phyloP scores from a whole-genome alignment of 2,329 filamentous ascomycete species.

The Pestalotiopsis sp. region DNA sequence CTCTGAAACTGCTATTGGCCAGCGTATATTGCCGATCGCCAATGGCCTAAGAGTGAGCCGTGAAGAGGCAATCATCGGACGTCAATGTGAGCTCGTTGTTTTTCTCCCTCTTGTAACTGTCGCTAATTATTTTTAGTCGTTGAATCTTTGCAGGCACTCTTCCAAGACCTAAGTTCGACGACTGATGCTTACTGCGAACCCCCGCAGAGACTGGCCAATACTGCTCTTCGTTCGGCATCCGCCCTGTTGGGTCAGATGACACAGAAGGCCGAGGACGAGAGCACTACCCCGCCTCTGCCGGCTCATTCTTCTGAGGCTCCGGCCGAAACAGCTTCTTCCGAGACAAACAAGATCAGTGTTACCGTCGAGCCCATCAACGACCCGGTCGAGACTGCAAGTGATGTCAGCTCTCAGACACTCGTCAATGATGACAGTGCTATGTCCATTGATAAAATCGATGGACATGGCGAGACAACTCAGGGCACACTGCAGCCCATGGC shows the following conservation, averaged over 20 bases:
- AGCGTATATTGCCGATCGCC: conserved; percentile 70
- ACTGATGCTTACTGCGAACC: conserved; percentile 67
- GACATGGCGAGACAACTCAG: conserved; percentile 18
- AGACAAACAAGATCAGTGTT: conserved; percentile 37
- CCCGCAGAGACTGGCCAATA: conserved; percentile 75
- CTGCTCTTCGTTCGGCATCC: conserved; percentile 67
- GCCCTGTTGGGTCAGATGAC: conserved; percentile 17
- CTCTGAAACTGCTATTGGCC: conserved; percentile 58
- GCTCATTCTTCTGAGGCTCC: conserved; percentile 46
- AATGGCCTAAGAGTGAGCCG: conserved; percentile 38
- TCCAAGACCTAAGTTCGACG: conserved; percentile 69
- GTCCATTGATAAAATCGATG: conserved; percentile 33
- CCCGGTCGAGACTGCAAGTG: conserved; percentile 45
- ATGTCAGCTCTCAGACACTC: conserved; percentile 54
- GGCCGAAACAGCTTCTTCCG: conserved; percentile 31
- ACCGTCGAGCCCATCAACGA: conserved; percentile 34
- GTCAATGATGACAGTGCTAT: conserved; percentile 28
- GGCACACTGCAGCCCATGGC: background rate
- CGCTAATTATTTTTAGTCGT: conserved; percentile 58
- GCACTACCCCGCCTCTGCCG: conserved; percentile 51
- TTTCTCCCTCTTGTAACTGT: too few relatives aligned
- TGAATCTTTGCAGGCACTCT: conserved; percentile 71
- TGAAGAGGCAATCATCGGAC: conserved; percentile 65
- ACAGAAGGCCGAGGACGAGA: conserved; percentile 8
- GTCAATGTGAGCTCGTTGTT: conserved; percentile 67